Conservation (phyloP, 352 stramenopile genomes). For the Plasmopara muralis region DNA sequence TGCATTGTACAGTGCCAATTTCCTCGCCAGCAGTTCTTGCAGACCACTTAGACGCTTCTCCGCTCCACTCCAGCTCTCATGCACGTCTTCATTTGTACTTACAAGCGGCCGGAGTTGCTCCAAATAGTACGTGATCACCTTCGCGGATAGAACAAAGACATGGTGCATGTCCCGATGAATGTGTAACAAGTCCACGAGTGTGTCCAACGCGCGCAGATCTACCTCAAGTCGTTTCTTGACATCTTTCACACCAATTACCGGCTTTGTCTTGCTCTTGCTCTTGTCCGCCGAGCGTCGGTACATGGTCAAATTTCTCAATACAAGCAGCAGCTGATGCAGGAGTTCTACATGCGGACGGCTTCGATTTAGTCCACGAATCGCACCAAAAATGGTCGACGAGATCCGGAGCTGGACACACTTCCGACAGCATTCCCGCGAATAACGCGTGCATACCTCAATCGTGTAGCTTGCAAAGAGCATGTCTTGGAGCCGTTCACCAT, state of each 20-base stretch:
- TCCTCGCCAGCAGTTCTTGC: conserved; percentile 47
- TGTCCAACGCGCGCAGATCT: conserved; percentile 67
- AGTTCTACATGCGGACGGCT: conserved; percentile 93
- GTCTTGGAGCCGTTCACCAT: conserved; percentile 85
- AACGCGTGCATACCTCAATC: conserved; percentile 89
- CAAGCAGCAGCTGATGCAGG: conserved; percentile 78
- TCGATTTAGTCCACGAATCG: conserved; percentile 92
- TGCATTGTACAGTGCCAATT: conserved; percentile 50
- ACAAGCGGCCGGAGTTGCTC: conserved; percentile 22
- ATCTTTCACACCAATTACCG: conserved; percentile 23
- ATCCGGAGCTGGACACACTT: conserved; percentile 85
- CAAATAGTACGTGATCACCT: conserved; percentile 61
- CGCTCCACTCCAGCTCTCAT: conserved; percentile 47
- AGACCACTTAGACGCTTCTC: conserved; percentile 43
- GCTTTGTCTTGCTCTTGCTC: conserved; percentile 19
- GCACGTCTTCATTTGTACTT: conserved; percentile 10
- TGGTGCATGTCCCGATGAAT: conserved; percentile 90
- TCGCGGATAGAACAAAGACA: conserved; percentile 65
- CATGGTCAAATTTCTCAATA: conserved; percentile 84
- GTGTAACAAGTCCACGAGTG: conserved; percentile 92
- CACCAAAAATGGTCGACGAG: conserved; percentile 85
- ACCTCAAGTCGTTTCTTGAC: conserved; percentile 33
- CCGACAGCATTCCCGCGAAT: conserved; percentile 86
- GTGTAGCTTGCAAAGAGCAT: conserved; percentile 89
- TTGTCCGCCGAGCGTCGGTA: conserved; percentile 51